phyloP scores from a whole-genome alignment of 805 yeast genomes.

The Phaffomyces thermotolerans region DNA sequence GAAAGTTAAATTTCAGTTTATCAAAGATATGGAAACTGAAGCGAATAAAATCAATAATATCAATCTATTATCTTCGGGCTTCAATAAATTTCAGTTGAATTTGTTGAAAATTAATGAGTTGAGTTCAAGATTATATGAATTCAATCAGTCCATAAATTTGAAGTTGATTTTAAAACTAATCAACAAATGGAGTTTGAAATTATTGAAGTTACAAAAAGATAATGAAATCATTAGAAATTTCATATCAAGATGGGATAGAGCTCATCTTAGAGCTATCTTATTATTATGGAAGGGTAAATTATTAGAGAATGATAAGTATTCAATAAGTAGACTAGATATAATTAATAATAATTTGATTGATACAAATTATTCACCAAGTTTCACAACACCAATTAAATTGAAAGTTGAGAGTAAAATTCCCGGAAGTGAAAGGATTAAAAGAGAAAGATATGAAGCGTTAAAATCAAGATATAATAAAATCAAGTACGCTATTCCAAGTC shows the following conservation, averaged over 20 bases:
- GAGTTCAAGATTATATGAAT: constrained; percentile 12
- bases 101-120: constrained; percentile 13
- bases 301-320: not conserved
- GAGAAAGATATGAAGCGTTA: constrained; percentile 29
- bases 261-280: constrained; percentile 29
- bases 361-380: constrained; percentile 17
- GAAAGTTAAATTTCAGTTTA: constrained; percentile 7
- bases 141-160: constrained; percentile 20
- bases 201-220: constrained; percentile 28
- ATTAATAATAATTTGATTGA: constrained; percentile 2
- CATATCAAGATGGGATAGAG: constrained; percentile 33
- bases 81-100: constrained; percentile 20
- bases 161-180: constrained; percentile 19
- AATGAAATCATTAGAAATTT: constrained; percentile 27
- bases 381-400: constrained; percentile 16
- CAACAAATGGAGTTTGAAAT: constrained; percentile 29
- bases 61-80: constrained; percentile 19
- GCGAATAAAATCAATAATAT: constrained; percentile 21
- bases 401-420: constrained; percentile 19
- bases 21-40: constrained; percentile 11
- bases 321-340: too few relatives aligned
- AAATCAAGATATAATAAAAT: constrained; percentile 28
- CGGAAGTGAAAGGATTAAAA: constrained; percentile 31
- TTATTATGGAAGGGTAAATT: constrained; percentile 27
- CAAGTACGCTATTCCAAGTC: constrained; percentile 32